phyloP scores from a whole-genome alignment of 176 grass and related monocot species.

The Typha latifolia region DNA sequence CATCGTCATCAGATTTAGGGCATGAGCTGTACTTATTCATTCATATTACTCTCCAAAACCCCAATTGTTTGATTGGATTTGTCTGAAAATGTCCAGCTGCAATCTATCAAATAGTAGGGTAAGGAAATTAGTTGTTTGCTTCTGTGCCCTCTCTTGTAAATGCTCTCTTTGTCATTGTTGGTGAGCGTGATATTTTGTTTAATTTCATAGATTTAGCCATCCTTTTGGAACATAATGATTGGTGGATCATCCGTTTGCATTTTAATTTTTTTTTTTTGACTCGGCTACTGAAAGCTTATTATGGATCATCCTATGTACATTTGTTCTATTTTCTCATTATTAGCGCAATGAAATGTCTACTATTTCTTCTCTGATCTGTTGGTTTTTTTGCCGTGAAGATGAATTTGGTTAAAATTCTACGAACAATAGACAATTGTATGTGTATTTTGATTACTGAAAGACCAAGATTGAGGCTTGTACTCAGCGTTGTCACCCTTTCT shows the following conservation, averaged over 20 bases:
- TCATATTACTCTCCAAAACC: no score
- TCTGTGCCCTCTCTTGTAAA: background rate
- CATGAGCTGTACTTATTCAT: background rate
- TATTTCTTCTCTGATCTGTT: background rate
- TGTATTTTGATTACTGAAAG: no score
- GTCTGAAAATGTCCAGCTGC: no score
- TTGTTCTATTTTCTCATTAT: background rate
- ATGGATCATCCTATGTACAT: background rate
- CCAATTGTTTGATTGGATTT: no score
- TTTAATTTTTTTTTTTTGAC: background rate
- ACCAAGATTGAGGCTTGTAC: no score
- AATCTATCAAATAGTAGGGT: no score
- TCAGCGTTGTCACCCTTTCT: no score
- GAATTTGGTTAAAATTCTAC: background rate
- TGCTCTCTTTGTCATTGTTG: constrained; percentile 2
- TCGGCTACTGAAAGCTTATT: background rate
- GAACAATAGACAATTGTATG: no score
- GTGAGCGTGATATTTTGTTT: background rate
- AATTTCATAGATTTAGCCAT: background rate
- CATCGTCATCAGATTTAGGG: constrained; percentile 28
- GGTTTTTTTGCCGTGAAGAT: background rate
- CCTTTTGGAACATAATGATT: constrained; percentile 1
- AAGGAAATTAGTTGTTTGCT: background rate
- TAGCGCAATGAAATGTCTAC: background rate
- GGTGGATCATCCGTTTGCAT: background rate